Base-by-base conservation (phyloP, 108 stramenopile genomes). In the Skeletonema costatum region DNA sequence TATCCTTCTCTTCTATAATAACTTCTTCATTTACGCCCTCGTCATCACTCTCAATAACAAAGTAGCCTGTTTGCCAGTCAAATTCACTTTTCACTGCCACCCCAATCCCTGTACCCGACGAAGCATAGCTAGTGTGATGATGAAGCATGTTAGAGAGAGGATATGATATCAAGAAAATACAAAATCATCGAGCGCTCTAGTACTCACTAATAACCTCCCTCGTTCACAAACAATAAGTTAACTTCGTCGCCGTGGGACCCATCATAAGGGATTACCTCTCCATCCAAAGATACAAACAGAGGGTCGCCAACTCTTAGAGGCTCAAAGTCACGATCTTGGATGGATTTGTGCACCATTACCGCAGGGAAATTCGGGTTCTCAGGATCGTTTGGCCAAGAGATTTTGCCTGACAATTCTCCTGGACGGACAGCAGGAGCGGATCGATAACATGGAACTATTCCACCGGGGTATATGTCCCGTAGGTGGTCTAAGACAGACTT, bases 191-290 rank as follows among this genome's bases (percentile, higher is more conserved):
- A 41, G 9, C 39, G 11, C 39, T 41, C 39, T 41, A 10, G 12
- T 81, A 62, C 90, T 91, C 3, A 77, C 83, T 94, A 96, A 66
- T 96, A 96, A 46, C 92, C 95, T 38, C 87, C 95, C 66, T 96
- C 95, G 72, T 96, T 96, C 33, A 96, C 85, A 76, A 93, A 96
- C 50, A 96, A 90, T 21, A 92, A 64, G 30, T 86, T 68, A 13
- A 95, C 82, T 50, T 71, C 67, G 1, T 86, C 83, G 46, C 94
- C 94, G 76, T 92, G 90, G n/a, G 87, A 84, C 32, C 94, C 92
- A 74, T 92, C 87, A 66, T 95, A 95, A 3, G 66, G 70, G n/a
- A 93, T 80, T 0, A 87, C 66, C 17, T 66, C 75, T 0, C 92
- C 94, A 58, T 91, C 90, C 70, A 90, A 42, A 19, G 68, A 70